Evolutionary conservation across 75 land plant species (phyloP), one percentile per base, ranked within the genome.

Genomic region (Sequoia sempervirens): DNA sequence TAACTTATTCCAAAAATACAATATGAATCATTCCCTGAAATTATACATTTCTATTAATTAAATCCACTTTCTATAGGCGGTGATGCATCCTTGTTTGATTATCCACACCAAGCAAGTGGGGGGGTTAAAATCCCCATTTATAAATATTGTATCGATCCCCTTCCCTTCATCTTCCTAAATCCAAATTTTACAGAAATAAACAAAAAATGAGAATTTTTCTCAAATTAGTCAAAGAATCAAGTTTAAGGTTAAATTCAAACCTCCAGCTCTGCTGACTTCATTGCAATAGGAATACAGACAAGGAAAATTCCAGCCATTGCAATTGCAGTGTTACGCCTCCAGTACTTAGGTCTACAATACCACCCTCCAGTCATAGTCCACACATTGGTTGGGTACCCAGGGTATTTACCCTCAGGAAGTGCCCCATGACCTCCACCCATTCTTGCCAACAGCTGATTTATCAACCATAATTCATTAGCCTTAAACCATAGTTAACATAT

Each of bases 291-390:
- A 82, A 97, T 91, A 87, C 98, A 96, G 76, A 94, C 89, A 28
- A 93, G 93, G 84, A 97, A 89, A 75, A 96, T 88, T 34, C 99
- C 98, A 64, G 82, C 37, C 92, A 96, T 87, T 83, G 99, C 96
- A 85, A 97, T 86, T 76, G 96, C 99, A n/a, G 99, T 97, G 91
- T 97, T 97, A 54, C 99, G 91, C 73, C 88, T 90, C 99, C 99
- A 97, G 85, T 93, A 88, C 83, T 88, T 91, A 45, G 98, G 99
- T 64, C 96, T 81, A 83, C 98, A 97, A 86, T 88, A 81, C 69
- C 96, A 94, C n/a, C 99, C 99, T 50, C 99, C 99, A 3, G 94
- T 90, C 91, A 95, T 88, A 84, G 91, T 96, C 99, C 99, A 97
- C 18, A 97, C 98, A 85, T 93, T 92, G 32, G 61, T 84, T 46